Evolutionary conservation across 2,329 filamentous ascomycete species (phyloP), one percentile per base, ranked within the genome.

Genomic region (Akanthomyces dipterigenus): DNA sequence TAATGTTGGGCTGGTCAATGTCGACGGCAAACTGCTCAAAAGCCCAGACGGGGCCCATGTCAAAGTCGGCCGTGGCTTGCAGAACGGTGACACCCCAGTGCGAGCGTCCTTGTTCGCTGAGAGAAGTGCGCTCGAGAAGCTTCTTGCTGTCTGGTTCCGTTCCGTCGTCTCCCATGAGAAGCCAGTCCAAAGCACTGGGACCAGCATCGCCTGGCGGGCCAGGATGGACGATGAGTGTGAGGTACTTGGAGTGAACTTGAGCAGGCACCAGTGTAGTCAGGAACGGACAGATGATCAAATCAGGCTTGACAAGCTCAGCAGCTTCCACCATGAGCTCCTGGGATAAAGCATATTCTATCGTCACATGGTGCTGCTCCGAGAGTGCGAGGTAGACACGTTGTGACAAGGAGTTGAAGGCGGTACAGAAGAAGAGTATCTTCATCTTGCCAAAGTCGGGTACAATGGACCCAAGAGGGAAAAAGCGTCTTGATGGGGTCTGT

Each of bases 351-450:
- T 74, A 77, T 62, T 77, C 76, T 61, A 77, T 70, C 4, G 73
- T 73, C 62, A 77, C 68, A 26, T 72, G 68, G 61, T 77, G 75
- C 9, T 68, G 67, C 40, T 68, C 64, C 2, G 71, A 71, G 20
- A 77, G 65, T 5, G 68, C 70, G 22, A 77, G 68, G 60, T 71
- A 74, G 9, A 76, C 67, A 24, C 72, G 70, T 64, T 77, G 76
- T 6, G 76, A 77, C 6, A 77, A 68, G 11, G 75, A 77, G 61
- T 77, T 77, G 67, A 77, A 74, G n/a, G 75, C 75, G 5, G 75
- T 77, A 64, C 75, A 77, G n/a, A 77, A 68, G 62, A 77, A 76
- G 57, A 77, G 73, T 46, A 77, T 75, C 66, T 71, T 72, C 72
- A 76, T 75, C 24, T 58, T 63, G 61, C 22, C 28, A 3, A n/a